Percentiles rank a stretch among this genome's conserved stretches.
Evolutionary conservation across 2,329 filamentous ascomycete species (phyloP).

Genomic region (Didymella pinodella): DNA sequence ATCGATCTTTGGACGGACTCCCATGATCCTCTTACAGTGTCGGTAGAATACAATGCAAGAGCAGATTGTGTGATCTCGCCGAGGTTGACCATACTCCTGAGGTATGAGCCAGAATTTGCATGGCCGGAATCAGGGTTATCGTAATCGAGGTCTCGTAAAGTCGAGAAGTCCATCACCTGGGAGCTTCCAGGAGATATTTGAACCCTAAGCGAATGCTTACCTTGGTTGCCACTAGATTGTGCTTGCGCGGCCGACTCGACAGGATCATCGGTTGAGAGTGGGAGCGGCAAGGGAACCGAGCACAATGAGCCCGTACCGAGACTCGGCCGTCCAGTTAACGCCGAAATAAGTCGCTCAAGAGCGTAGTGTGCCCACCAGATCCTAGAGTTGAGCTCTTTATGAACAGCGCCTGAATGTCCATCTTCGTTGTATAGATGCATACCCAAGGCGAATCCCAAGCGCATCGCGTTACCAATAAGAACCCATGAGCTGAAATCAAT

Average conservation of each 20-base stretch:
- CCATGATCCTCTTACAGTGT: conserved; percentile 44
- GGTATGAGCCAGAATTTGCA: conserved; percentile 34
- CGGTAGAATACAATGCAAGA: conserved; percentile 47
- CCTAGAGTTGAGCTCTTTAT: conserved; percentile 46
- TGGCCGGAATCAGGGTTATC: conserved; percentile 7
- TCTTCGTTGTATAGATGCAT: conserved; percentile 50
- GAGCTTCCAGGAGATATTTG: background rate
- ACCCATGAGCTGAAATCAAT: conserved; percentile 45
- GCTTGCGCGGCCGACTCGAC: conserved; percentile 29
- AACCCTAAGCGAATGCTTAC: background rate
- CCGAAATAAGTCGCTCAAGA: conserved; percentile 47
- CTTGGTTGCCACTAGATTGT: conserved; percentile 19
- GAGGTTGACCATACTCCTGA: conserved; percentile 32
- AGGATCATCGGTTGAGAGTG: conserved; percentile 38
- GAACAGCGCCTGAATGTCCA: conserved; percentile 27
- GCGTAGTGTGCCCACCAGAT: conserved; percentile 54
- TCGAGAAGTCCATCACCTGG: background rate
- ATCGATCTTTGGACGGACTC: conserved; percentile 45
- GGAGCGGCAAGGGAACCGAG: conserved; percentile 44
- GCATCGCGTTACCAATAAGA: conserved; percentile 47
- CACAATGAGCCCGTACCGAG: conserved; percentile 39
- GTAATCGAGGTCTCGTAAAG: background rate
- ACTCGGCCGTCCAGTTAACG: conserved; percentile 51
- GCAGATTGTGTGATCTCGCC: conserved; percentile 42
- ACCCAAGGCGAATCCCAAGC: conserved; percentile 48